Conservation (phyloP, 2,329 filamentous ascomycete genomes). For the Penicillium sclerotiorum region DNA sequence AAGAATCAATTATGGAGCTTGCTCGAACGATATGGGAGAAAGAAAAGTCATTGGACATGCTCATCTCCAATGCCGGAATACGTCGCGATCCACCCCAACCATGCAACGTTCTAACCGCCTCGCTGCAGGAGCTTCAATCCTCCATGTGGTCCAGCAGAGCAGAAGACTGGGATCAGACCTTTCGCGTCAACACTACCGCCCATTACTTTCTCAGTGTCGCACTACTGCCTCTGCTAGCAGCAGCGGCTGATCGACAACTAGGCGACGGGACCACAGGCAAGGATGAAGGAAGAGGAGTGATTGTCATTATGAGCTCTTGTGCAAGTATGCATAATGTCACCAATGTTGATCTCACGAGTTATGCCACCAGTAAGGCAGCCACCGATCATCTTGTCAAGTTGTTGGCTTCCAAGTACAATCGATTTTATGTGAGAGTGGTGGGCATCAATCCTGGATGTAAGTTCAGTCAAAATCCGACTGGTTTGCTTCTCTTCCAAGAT, state of each 20-base stretch:
- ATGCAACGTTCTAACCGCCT: constrained; percentile 50
- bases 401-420: constrained; percentile 52
- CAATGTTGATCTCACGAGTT: constrained; percentile 57
- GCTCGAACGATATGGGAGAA: constrained; percentile 34
- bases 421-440: constrained; percentile 48
- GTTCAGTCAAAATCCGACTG: constrained; percentile 11
- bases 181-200: constrained; percentile 53
- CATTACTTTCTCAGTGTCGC: constrained; percentile 55
- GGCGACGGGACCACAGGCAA: constrained; percentile 30
- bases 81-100: constrained; percentile 46
- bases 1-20: constrained; percentile 43
- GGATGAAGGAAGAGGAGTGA: constrained; percentile 49
- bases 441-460: constrained; percentile 51
- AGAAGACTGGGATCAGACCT: constrained; percentile 51
- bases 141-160: constrained; percentile 52
- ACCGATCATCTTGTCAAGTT: constrained; percentile 56
- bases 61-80: constrained; percentile 55
- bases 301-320: constrained; percentile 55
- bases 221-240: constrained; percentile 47
- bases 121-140: constrained; percentile 47
- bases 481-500: not conserved
- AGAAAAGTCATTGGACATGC: constrained; percentile 50
- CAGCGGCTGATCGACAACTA: constrained; percentile 38
- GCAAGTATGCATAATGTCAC: constrained; percentile 57
- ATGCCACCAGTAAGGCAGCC: constrained; percentile 55